These are phyloP conservation scores for Clonostachys rhizophaga DNA, from an alignment of 2,329 filamentous ascomycete genomes.

Conservation along the genomic window DNA sequence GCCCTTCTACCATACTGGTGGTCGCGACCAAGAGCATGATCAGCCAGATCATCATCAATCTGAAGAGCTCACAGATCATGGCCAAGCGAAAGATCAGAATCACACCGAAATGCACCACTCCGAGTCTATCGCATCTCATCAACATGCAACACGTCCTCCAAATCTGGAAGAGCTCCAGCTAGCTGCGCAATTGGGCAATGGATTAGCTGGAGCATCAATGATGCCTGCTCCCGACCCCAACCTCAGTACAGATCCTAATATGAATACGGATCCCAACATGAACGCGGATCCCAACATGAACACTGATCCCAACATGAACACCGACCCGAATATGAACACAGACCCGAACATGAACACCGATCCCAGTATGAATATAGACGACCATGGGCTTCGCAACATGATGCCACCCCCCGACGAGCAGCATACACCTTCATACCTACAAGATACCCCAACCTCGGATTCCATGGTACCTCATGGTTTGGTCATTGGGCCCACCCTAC, in stretches of 20 bases:
- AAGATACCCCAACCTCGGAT: conserved; percentile 27
- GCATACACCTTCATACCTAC: conserved; percentile 23
- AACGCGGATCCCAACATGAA: no score
- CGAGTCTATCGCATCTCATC: conserved; percentile 17
- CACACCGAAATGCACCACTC: conserved; percentile 22
- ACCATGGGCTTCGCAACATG: conserved; percentile 34
- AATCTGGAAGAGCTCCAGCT: conserved; percentile 53
- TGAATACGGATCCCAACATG: no score
- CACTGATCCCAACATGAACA: no score
- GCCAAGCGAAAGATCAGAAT: conserved; percentile 10
- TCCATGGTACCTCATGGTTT: conserved; percentile 27
- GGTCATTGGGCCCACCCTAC: conserved; percentile 25
- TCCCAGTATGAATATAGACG: conserved; percentile 35
- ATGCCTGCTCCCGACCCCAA: conserved; percentile 39
- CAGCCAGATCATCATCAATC: conserved; percentile 4
- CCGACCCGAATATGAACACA: conserved; percentile 20
- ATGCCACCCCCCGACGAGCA: conserved; percentile 7
- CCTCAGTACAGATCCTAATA: conserved; percentile 7
- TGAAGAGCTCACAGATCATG: conserved; percentile 4
- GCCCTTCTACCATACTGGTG: conserved; percentile 36
- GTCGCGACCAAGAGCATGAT: conserved; percentile 23
- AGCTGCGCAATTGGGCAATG: conserved; percentile 52
- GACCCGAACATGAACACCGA: conserved; percentile 17
- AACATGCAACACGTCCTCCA: conserved; percentile 33
- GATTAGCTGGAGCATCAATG: conserved; percentile 40